phyloP scores from a whole-genome alignment of 1,284 basidiomycete genomes.

The Sanguinoderma infundibulare region DNA sequence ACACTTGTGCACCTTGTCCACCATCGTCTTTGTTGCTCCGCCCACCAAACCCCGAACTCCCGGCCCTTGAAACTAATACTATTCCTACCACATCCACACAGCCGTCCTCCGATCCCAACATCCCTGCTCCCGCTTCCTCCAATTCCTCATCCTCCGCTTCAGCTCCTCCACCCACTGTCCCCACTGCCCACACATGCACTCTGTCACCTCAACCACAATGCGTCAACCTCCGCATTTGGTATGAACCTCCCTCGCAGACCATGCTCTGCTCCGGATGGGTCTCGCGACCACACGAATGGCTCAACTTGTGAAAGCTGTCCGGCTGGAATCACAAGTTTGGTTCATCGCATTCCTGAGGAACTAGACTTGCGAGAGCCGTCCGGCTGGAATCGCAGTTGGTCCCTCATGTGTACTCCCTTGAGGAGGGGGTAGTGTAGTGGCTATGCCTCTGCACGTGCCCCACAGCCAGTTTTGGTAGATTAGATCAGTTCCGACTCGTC shows the following conservation, averaged over 20 bases:
- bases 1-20: slow-evolving; percentile 34
- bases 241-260: slow-evolving; percentile 14
- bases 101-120: no score
- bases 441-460: background rate
- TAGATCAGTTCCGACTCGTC: no score
- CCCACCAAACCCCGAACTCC: background rate
- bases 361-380: background rate
- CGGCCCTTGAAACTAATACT: background rate
- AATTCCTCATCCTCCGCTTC: background rate
- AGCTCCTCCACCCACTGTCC: slow-evolving; percentile 1
- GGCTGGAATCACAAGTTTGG: slow-evolving; percentile 1
- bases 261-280: slow-evolving; percentile 17
- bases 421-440: slow-evolving; percentile 15
- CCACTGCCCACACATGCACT: slow-evolving; percentile 7
- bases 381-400: background rate
- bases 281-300: slow-evolving; percentile 8
- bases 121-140: background rate
- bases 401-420: slow-evolving; percentile 7
- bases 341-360: background rate
- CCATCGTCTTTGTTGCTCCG: slow-evolving; percentile 1
- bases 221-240: slow-evolving; percentile 6
- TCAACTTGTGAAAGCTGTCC: slow-evolving; percentile 7
- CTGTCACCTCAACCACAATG: slow-evolving; percentile 1
- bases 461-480: background rate
- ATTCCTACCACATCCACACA: no score